These are phyloP conservation scores for Cystofilobasidium capitatum DNA, from an alignment of 768 basidiomycete genomes.

Conservation along the genomic window DNA sequence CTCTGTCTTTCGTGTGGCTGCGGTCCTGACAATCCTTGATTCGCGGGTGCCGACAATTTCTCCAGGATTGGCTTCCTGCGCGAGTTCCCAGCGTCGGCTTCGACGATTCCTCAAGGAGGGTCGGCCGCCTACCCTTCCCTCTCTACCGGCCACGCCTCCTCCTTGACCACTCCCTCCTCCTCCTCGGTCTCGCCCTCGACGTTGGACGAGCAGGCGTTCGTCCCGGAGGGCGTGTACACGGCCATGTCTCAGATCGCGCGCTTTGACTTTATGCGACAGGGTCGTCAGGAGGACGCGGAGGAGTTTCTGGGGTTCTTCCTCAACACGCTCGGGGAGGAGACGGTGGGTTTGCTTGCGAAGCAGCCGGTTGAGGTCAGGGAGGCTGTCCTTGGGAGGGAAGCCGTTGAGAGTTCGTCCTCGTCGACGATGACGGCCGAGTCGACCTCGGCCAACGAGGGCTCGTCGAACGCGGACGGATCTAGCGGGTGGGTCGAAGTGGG, in stretches of 20 bases:
- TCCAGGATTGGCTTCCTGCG: constrained; percentile 52
- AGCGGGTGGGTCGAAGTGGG: constrained; percentile 95
- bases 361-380: constrained; percentile 19
- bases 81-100: constrained; percentile 50
- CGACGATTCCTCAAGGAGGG: not conserved
- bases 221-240: constrained; percentile 78
- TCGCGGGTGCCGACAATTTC: constrained; percentile 43
- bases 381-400: constrained; percentile 3
- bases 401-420: too few species aligned
- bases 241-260: constrained; percentile 87
- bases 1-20: not conserved
- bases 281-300: constrained; percentile 95
- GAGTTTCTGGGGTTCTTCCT: constrained; percentile 97
- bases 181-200: not conserved
- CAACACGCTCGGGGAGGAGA: constrained; percentile 86
- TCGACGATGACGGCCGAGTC: constrained; percentile 23
- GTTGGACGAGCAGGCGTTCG: constrained; percentile 67
- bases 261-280: constrained; percentile 87
- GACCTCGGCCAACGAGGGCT: constrained; percentile 11
- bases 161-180: constrained; percentile 5
- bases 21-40: not conserved
- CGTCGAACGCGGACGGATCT: too few species aligned
- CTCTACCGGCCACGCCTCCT: constrained; percentile 22
- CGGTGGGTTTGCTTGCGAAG: constrained; percentile 53
- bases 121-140: constrained; percentile 20